Conservation (phyloP, 352 stramenopile species). For the Aphanomyces cochlioides region DNA sequence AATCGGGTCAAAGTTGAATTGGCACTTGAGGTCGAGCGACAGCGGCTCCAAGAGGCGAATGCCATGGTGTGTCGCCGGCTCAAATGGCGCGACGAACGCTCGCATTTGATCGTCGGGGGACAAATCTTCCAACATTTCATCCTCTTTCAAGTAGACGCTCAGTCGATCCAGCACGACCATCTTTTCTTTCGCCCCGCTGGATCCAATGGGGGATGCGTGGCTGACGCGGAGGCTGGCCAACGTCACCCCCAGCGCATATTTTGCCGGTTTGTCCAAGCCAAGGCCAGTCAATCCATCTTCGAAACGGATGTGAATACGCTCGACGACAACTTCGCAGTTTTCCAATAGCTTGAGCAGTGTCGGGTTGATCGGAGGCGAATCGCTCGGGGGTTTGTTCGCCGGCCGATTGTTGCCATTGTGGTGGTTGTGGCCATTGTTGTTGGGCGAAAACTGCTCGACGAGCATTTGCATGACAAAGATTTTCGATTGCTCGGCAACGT, state of each 20-base stretch:
- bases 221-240: constrained; percentile 6
- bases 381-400: background rate
- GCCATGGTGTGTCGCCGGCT: background rate
- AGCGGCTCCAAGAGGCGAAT: constrained; percentile 14
- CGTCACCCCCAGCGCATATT: constrained; percentile 19
- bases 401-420: background rate
- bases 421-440: background rate
- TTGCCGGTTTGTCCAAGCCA: background rate
- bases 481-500: constrained; percentile 25
- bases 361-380: background rate
- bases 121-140: constrained; percentile 15
- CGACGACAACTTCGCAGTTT: constrained; percentile 13
- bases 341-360: constrained; percentile 13
- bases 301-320: constrained; percentile 29
- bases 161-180: constrained; percentile 3
- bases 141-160: constrained; percentile 24
- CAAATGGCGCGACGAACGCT: constrained; percentile 24
- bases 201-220: background rate
- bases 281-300: constrained; percentile 28
- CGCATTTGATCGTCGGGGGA: background rate
- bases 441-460: constrained; percentile 6
- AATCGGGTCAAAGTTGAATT: constrained; percentile 9
- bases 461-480: constrained; percentile 27
- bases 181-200: background rate
- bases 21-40: background rate